A percentile compares a stretch with the other conserved stretches of the same genome.
phyloP scores from a whole-genome alignment of 2,329 filamentous ascomycete genomes.

The Domatiomyces globalis region DNA sequence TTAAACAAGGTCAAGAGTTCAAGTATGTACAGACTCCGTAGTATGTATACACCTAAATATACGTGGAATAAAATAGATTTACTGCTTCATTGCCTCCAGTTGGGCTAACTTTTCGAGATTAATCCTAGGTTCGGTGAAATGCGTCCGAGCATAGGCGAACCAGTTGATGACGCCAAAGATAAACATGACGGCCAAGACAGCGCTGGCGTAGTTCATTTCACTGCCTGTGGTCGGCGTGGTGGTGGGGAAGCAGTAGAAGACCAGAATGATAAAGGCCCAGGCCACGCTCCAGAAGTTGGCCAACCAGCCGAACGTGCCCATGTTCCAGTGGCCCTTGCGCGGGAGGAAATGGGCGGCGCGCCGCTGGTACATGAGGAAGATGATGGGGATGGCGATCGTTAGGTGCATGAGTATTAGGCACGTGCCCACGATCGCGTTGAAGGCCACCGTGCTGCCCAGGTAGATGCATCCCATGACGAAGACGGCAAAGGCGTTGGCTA shows the following conservation, averaged over 20 bases:
- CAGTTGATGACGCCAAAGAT: conserved; percentile 16
- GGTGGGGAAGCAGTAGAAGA: conserved; percentile 23
- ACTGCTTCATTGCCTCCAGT: no score
- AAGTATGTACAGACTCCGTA: no score
- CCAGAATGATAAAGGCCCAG: conserved; percentile 17
- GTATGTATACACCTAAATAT: no score
- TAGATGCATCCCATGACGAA: conserved; percentile 21
- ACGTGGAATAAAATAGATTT: no score
- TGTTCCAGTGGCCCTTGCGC: conserved; percentile 8
- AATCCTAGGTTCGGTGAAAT: conserved; percentile 18
- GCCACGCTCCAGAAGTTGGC: conserved; percentile 19
- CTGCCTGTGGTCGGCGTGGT: conserved; percentile 18
- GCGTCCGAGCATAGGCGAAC: conserved; percentile 13
- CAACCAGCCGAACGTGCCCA: conserved; percentile 19
- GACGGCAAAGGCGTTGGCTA: conserved; percentile 14
- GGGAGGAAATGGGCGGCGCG: conserved; percentile 18
- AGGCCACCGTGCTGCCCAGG: conserved; percentile 17
- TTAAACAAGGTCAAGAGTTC: no score
- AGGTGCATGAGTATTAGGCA: conserved; percentile 13
- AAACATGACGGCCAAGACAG: conserved; percentile 14
- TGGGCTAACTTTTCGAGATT: background rate
- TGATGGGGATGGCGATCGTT: conserved; percentile 20
- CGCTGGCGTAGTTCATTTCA: conserved; percentile 21
- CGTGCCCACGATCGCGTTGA: conserved; percentile 20
- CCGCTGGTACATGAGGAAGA: conserved; percentile 18